Percentiles rank a stretch among this genome's conserved stretches.
Evolutionary conservation across 1,139 yeast genomes (phyloP).

Genomic region (Yamadazyma dushanensis): DNA sequence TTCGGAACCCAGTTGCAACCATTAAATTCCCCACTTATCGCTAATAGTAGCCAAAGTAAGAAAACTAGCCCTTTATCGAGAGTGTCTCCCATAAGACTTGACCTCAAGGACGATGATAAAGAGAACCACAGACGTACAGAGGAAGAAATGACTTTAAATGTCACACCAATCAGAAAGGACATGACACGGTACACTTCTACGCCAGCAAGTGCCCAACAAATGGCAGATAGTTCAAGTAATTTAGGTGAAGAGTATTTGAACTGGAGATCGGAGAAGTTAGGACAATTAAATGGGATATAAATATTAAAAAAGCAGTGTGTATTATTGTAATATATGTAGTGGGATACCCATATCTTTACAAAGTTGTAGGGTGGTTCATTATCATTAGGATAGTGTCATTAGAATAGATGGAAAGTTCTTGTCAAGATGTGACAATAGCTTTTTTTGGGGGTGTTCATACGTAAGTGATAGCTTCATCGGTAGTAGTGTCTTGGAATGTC

Average conservation of each 20-base stretch:
- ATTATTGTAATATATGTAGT: slow-evolving; percentile 5
- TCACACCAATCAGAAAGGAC: slow-evolving; percentile 23
- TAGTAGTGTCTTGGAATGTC: slow-evolving; percentile 7
- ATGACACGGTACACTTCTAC: slow-evolving; percentile 16
- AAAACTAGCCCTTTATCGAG: slow-evolving; percentile 12
- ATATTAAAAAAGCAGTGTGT: slow-evolving; percentile 1
- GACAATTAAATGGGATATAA: slow-evolving; percentile 25
- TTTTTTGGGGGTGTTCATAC: slow-evolving; percentile 6
- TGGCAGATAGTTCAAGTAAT: slow-evolving; percentile 36
- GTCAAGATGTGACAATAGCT: too few species aligned
- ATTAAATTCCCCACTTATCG: slow-evolving; percentile 29
- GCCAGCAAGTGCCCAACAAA: slow-evolving; percentile 20
- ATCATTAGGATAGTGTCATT: too few species aligned
- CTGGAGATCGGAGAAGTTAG: slow-evolving; percentile 44
- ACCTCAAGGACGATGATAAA: slow-evolving; percentile 10
- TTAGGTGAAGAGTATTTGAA: slow-evolving; percentile 42
- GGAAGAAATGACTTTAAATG: slow-evolving; percentile 16
- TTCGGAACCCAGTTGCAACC: slow-evolving; percentile 27
- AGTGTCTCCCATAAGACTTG: slow-evolving; percentile 22
- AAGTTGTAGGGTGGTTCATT: neutral
- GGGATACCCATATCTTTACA: neutral
- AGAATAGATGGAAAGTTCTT: too few species aligned
- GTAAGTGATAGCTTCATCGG: slow-evolving; percentile 13
- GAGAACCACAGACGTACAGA: slow-evolving; percentile 7
- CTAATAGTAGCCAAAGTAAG: slow-evolving; percentile 1